Conservation (phyloP, 495 filamentous ascomycete species). For the Aspergillus haitiensis region DNA sequence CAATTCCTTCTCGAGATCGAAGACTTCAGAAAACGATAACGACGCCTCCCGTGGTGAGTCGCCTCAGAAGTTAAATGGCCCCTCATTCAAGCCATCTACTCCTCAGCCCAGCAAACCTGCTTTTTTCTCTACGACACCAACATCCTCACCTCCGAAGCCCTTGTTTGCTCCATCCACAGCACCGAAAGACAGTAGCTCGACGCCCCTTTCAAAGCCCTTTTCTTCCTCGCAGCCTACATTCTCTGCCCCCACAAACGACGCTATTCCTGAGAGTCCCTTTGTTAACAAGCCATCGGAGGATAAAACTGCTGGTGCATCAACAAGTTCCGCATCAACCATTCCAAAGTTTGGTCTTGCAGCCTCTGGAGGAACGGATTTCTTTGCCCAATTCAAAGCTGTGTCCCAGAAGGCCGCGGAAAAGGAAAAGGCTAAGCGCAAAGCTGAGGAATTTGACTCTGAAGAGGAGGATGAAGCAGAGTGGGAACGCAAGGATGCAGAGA, state of each 20-base stretch:
- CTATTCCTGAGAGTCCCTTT: constrained; percentile 27
- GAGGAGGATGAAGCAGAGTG: constrained; percentile 54
- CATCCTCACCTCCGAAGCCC: constrained; percentile 27
- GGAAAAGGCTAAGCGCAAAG: constrained; percentile 53
- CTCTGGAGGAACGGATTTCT: constrained; percentile 31
- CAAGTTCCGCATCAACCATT: constrained; percentile 21
- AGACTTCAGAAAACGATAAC: constrained; percentile 20
- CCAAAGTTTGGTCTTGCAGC: constrained; percentile 37
- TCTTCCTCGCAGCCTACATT: constrained; percentile 19
- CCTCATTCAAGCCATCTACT: constrained; percentile 21
- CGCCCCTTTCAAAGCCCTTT: constrained; percentile 17
- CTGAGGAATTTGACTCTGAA: constrained; percentile 57
- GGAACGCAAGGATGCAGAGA: constrained; percentile 47
- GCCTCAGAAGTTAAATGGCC: constrained; percentile 8
- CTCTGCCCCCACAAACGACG: constrained; percentile 10
- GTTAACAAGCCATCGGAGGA: constrained; percentile 28
- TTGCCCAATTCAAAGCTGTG: constrained; percentile 40
- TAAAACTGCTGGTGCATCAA: constrained; percentile 19
- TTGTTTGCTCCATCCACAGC: constrained; percentile 20
- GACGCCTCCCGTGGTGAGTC: constrained; percentile 14
- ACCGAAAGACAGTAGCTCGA: constrained; percentile 16
- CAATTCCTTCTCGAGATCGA: constrained; percentile 43
- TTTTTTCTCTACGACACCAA: constrained; percentile 25
- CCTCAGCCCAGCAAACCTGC: constrained; percentile 21
- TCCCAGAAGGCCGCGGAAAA: constrained; percentile 37